Conservation (phyloP, 2,329 filamentous ascomycete genomes). For the Calonectria montana region DNA sequence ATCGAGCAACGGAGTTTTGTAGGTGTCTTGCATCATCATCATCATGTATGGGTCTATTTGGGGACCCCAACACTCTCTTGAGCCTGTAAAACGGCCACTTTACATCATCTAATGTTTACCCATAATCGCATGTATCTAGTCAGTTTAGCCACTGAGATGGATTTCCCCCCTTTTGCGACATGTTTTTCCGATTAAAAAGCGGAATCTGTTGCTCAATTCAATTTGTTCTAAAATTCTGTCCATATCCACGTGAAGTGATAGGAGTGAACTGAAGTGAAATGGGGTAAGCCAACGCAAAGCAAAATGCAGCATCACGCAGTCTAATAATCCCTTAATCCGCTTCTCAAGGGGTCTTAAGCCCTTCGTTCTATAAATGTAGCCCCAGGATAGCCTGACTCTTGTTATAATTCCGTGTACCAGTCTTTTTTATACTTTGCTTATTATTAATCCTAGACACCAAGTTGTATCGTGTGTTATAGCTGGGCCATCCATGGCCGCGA, state of each 20-base stretch:
- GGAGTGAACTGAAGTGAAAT: neutral
- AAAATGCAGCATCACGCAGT: too few species aligned
- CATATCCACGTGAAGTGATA: neutral
- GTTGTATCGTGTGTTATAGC: neutral
- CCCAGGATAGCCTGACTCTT: slow-evolving; percentile 1
- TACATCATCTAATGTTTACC: neutral
- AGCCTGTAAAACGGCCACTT: neutral
- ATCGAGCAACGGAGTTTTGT: slow-evolving; percentile 12
- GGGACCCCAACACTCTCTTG: neutral
- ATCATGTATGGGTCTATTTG: neutral
- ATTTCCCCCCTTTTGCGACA: neutral
- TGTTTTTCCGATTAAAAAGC: neutral
- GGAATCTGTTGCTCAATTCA: neutral
- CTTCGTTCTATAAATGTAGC: neutral
- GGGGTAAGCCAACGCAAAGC: neutral
- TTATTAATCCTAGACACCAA: neutral
- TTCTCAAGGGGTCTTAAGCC: too few species aligned
- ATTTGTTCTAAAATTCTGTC: neutral
- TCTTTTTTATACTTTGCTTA: neutral
- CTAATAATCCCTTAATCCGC: too few species aligned
- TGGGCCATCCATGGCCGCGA: slow-evolving; percentile 14
- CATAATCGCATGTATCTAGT: slow-evolving; percentile 1
- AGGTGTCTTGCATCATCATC: neutral
- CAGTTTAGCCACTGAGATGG: neutral
- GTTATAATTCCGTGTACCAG: slow-evolving; percentile 15